Evolutionary conservation across 2,329 filamentous ascomycete genomes (phyloP), one percentile per base, ranked within the genome.

Genomic region (Trichoderma citrinoviride): DNA sequence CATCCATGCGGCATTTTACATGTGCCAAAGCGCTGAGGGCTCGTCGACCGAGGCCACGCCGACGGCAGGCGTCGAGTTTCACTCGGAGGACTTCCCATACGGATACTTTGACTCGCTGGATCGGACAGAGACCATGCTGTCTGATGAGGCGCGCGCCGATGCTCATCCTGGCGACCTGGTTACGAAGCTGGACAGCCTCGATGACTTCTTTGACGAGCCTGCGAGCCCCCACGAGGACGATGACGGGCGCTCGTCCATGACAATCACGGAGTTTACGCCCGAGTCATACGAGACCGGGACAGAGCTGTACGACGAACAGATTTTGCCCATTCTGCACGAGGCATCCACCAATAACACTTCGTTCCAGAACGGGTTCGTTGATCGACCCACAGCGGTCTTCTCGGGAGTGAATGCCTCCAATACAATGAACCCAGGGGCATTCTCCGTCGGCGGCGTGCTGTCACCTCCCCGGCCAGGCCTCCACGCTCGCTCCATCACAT

Each of bases 1-100:
- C 71, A 95, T 99, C 2, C 94, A 98, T 75, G 92, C 93, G 0
- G 93, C 95, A 0, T 98, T 97, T 77, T 97, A 97, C 77, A 96
- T 93, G 68, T 97, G 93, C 73, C 90, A 92, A 61, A 90, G 86
- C 67, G 82, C 85, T 4, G 83, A 88, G 68, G 85, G 85, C 17
- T 79, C 80, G 12, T 73, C 80, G 37, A 79, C 83, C 7, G 86
- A 90, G 63, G 82, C 87, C 5, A 84, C 86, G 0, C 85, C 88
- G 4, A 95, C 92, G 0, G 90, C 92, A 1, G 93, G 97, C 52
- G 88, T 99, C 29, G 93, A 96, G 72, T 98, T 99, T 77, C 91
- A 96, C 70, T 85, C 88, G 3, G 96, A 99, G 67, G 93, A 98
- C 67, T 93, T 91, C 71, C 88, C 89, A 12, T 91, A 90, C 70